These are phyloP conservation scores for Colletotrichum sp. DNA, from an alignment of 2,329 filamentous ascomycete species.

Conservation along the genomic window DNA sequence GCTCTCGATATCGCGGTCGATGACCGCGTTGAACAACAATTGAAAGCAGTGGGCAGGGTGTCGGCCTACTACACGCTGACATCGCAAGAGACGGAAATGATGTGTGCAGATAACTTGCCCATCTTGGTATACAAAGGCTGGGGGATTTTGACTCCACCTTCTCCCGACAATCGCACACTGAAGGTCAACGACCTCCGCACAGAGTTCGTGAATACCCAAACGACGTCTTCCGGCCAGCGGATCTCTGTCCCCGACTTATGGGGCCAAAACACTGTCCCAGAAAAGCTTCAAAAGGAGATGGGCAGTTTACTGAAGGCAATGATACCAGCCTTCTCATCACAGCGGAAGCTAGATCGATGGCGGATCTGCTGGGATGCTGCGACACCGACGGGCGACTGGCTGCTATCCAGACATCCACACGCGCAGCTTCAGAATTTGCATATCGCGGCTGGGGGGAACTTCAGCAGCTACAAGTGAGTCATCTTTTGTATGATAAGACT, in stretches of 20 bases:
- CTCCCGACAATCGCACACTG: not conserved
- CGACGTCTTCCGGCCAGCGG: not conserved
- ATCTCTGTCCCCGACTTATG: not conserved
- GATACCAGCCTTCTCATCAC: not conserved
- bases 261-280: not conserved
- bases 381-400: slow-evolving; percentile 5
- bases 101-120: not conserved
- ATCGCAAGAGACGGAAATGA: not conserved
- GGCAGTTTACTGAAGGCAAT: not conserved
- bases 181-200: slow-evolving; percentile 6
- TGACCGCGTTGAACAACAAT: not conserved
- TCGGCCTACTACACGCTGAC: slow-evolving; percentile 3
- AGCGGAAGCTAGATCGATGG: not conserved
- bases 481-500: too few relatives aligned
- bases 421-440: not conserved
- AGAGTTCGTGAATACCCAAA: slow-evolving; percentile 1
- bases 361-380: slow-evolving; percentile 4
- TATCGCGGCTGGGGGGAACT: slow-evolving; percentile 1
- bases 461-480: slow-evolving; percentile 7
- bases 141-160: not conserved
- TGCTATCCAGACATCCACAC: not conserved
- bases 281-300: not conserved
- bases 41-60: slow-evolving; percentile 3
- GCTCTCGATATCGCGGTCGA: not conserved
- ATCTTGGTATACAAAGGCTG: not conserved